Percentiles rank a stretch among this genome's conserved stretches.
Conservation (phyloP, 2,329 filamentous ascomycete genomes). For the Ophiostoma sp. region DNA sequence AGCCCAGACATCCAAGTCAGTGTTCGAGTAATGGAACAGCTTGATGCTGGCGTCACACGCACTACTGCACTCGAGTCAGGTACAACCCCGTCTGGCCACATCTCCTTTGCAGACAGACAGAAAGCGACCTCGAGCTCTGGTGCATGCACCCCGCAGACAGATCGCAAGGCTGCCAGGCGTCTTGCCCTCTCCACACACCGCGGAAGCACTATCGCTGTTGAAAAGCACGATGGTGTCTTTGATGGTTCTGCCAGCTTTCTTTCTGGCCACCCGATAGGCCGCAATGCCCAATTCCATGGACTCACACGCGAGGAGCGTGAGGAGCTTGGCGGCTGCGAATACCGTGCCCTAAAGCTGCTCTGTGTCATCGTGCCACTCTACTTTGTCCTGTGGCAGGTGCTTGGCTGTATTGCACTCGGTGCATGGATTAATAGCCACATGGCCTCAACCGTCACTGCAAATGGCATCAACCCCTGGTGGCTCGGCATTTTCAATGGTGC, state of each 20-base stretch:
- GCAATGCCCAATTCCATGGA: slow-evolving; percentile 52
- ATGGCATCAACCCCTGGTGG: slow-evolving; percentile 63
- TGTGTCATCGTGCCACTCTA: slow-evolving; percentile 57
- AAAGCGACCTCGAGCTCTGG: background rate
- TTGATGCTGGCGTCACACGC: background rate
- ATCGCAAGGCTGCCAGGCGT: background rate
- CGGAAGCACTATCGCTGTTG: background rate
- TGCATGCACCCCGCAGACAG: background rate
- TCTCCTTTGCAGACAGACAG: background rate
- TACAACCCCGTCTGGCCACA: background rate
- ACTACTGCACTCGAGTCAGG: background rate
- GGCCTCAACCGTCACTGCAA: slow-evolving; percentile 43
- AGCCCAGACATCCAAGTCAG: background rate
- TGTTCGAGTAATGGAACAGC: background rate
- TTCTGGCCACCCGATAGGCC: slow-evolving; percentile 38
- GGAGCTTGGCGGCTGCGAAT: slow-evolving; percentile 57
- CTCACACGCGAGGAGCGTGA: slow-evolving; percentile 50
- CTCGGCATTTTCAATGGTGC: slow-evolving; percentile 61
- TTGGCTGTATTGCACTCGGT: slow-evolving; percentile 54
- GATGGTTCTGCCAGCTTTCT: slow-evolving; percentile 31
- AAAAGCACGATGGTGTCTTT: background rate
- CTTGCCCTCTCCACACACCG: background rate
- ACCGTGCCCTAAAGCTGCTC: slow-evolving; percentile 56
- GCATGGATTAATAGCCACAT: slow-evolving; percentile 54
- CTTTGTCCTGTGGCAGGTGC: slow-evolving; percentile 53